Evolutionary conservation across 192 early-diverging fungal genomes (phyloP).

Genomic region (Gaertneriomyces sp.): DNA sequence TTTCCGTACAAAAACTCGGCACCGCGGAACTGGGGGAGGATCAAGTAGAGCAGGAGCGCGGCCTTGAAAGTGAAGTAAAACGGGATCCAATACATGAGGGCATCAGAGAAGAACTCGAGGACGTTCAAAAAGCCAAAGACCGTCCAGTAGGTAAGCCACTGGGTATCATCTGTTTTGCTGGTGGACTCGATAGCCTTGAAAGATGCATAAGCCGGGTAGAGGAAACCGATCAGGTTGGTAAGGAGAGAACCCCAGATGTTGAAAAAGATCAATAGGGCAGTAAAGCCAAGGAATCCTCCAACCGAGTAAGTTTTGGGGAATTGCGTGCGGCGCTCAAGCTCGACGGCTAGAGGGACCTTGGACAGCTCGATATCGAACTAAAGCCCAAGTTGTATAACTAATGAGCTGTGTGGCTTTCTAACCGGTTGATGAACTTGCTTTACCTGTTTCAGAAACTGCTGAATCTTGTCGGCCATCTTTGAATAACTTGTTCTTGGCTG

Average conservation of each 20-base stretch:
- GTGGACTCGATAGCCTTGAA: conserved; percentile 87
- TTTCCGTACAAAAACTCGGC: conserved; percentile 75
- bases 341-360: conserved; percentile 59
- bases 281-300: conserved; percentile 56
- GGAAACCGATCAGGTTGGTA: conserved; percentile 81
- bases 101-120: conserved; percentile 86
- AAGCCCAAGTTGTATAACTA: background rate
- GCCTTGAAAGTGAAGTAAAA: conserved; percentile 95
- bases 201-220: conserved; percentile 91
- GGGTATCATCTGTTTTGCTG: conserved; percentile 51
- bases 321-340: conserved; percentile 70
- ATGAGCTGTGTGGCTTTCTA: background rate
- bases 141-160: conserved; percentile 79
- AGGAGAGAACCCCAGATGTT: conserved; percentile 75
- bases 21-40: conserved; percentile 51
- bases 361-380: conserved; percentile 74
- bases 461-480: conserved; percentile 25
- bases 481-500: too few species aligned
- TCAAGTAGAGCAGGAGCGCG: conserved; percentile 80
- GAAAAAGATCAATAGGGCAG: conserved; percentile 81
- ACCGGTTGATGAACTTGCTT: background rate
- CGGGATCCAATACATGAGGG: conserved; percentile 88
- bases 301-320: conserved; percentile 87
- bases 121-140: conserved; percentile 87
- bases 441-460: conserved; percentile 27